These are phyloP conservation scores for Fusarium sublunatum DNA, from an alignment of 2,329 filamentous ascomycete genomes.

Conservation along the genomic window DNA sequence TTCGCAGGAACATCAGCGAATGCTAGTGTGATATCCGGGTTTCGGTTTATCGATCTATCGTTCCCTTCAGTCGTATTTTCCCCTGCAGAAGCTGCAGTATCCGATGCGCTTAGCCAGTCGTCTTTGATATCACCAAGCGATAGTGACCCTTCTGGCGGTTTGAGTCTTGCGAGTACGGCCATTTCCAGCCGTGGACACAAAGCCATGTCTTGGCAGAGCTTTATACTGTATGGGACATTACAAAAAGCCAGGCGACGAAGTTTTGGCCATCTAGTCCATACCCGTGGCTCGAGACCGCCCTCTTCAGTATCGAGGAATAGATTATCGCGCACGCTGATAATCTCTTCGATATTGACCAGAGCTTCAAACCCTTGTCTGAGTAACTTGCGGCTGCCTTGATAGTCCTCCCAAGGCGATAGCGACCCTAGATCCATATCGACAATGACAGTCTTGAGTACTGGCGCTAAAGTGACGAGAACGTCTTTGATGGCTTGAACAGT, in stretches of 20 bases:
- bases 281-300: background rate
- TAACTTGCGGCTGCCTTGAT: background rate
- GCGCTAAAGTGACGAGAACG: constrained; percentile 23
- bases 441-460: constrained; percentile 20
- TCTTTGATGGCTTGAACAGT: background rate
- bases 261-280: constrained; percentile 39
- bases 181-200: constrained; percentile 4
- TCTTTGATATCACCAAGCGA: constrained; percentile 7
- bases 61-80: too few relatives aligned
- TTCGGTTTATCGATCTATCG: too few relatives aligned
- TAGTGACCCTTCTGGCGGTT: background rate
- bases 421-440: constrained; percentile 39
- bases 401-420: constrained; percentile 8
- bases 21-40: constrained; percentile 1
- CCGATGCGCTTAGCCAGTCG: constrained; percentile 13
- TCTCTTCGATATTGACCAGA: constrained; percentile 40
- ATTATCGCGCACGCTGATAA: constrained; percentile 40
- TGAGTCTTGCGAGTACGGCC: constrained; percentile 13
- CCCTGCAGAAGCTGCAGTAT: background rate
- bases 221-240: background rate
- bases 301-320: constrained; percentile 14
- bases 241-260: constrained; percentile 36
- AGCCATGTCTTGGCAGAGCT: constrained; percentile 12
- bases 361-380: constrained; percentile 35
- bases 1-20: background rate